Evolutionary conservation across 768 basidiomycete species (phyloP).

Genomic region (Tylopilus sp.): DNA sequence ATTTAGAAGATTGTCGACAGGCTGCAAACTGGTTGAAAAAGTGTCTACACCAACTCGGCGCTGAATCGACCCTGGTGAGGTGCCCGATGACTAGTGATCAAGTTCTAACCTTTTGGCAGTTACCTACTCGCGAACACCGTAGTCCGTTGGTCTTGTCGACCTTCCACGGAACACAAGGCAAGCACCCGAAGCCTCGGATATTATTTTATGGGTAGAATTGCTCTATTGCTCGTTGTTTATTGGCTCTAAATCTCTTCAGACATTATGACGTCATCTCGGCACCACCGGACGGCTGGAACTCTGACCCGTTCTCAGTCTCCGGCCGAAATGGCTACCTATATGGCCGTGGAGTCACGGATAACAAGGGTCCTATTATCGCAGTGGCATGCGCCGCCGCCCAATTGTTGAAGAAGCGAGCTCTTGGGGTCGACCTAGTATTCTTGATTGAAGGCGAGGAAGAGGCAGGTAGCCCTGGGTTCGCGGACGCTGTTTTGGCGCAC

Average conservation of each 20-base stretch:
- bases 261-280: conserved; percentile 98
- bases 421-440: conserved; percentile 86
- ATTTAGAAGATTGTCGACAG: conserved; percentile 88
- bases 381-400: conserved; percentile 87
- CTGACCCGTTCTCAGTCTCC: conserved; percentile 77
- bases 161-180: conserved; percentile 68
- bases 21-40: conserved; percentile 92
- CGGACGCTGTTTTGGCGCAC: conserved; percentile 66
- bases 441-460: conserved; percentile 97
- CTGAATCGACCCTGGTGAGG: conserved; percentile 69
- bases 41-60: conserved; percentile 84
- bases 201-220: conserved; percentile 80
- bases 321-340: conserved; percentile 89
- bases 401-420: conserved; percentile 62
- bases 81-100: not conserved
- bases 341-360: conserved; percentile 88
- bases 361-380: conserved; percentile 95
- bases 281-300: conserved; percentile 67
- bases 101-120: conserved; percentile 37
- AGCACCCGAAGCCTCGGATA: conserved; percentile 62
- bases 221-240: not conserved
- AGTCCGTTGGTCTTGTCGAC: conserved; percentile 91
- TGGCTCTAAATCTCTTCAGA: conserved; percentile 34
- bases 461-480: conserved; percentile 85
- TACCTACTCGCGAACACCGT: conserved; percentile 69